Conservation (phyloP, 2,329 filamentous ascomycete genomes). For the Pleurostoma richardsiae region DNA sequence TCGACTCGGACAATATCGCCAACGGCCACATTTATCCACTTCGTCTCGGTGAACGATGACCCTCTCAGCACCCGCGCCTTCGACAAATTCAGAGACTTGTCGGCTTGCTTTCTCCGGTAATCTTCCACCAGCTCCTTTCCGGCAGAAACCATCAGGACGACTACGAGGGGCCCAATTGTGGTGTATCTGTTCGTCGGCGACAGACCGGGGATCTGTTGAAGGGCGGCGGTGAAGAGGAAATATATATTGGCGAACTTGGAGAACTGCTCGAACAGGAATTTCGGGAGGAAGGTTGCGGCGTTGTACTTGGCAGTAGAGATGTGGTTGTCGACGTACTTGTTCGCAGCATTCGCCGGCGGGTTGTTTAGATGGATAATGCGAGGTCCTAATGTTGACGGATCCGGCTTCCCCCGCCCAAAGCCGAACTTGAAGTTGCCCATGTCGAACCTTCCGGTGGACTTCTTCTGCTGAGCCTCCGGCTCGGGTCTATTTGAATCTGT, state of each 20-base stretch:
- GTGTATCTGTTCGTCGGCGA: conserved; percentile 95
- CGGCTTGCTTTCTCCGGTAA: conserved; percentile 81
- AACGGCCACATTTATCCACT: conserved; percentile 90
- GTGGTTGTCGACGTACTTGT: conserved; percentile 94
- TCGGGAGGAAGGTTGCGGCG: conserved; percentile 83
- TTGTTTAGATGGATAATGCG: conserved; percentile 96
- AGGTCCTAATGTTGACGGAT: conserved; percentile 87
- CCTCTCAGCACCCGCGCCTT: conserved; percentile 80
- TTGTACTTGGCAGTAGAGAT: conserved; percentile 99
- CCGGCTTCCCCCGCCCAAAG: conserved; percentile 76
- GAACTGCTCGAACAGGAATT: conserved; percentile 97
- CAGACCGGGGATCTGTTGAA: conserved; percentile 93
- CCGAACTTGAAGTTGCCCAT: conserved; percentile 86
- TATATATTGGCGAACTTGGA: conserved; percentile 99
- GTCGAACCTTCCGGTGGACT: conserved; percentile 53
- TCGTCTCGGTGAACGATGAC: conserved; percentile 77
- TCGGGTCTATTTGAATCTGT: conserved; percentile 34
- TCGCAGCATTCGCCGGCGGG: conserved; percentile 79
- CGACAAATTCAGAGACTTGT: conserved; percentile 82
- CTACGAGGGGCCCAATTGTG: conserved; percentile 86
- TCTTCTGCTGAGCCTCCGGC: conserved; percentile 35
- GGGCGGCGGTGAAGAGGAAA: conserved; percentile 92
- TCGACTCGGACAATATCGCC: conserved; percentile 91
- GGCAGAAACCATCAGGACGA: conserved; percentile 91
- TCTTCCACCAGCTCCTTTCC: conserved; percentile 94